A percentile compares a stretch with the other conserved stretches of the same genome.
These are phyloP conservation scores for Plicaturopsis crispa DNA, from an alignment of 768 basidiomycete species.

Conservation along the genomic window DNA sequence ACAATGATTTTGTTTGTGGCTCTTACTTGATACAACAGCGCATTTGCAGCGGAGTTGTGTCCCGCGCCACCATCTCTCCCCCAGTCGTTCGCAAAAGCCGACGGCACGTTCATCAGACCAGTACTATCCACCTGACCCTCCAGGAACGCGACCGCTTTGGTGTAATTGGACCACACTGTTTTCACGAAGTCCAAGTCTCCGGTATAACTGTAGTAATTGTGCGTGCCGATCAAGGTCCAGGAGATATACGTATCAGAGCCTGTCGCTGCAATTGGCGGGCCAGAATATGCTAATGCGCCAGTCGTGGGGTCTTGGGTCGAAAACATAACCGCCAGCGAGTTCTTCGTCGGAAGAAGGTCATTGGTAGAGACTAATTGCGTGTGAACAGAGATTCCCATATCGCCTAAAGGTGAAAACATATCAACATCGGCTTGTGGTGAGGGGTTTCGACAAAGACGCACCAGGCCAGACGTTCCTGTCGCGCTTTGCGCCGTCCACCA, in stretches of 20 bases:
- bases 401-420: slow-evolving; percentile 37
- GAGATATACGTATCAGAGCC: slow-evolving; percentile 56
- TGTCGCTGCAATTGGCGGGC: no score
- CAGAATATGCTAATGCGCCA: slow-evolving; percentile 50
- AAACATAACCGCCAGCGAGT: slow-evolving; percentile 54
- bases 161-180: slow-evolving; percentile 46
- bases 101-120: slow-evolving; percentile 31
- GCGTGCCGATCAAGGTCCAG: slow-evolving; percentile 55
- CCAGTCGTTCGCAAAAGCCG: slow-evolving; percentile 38
- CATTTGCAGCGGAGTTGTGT: slow-evolving; percentile 49
- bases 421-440: no score
- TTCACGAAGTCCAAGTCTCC: slow-evolving; percentile 46
- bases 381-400: slow-evolving; percentile 35
- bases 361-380: slow-evolving; percentile 36
- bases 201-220: slow-evolving; percentile 51
- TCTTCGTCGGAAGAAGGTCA: slow-evolving; percentile 48
- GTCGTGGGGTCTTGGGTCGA: slow-evolving; percentile 41
- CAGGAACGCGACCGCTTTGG: slow-evolving; percentile 46
- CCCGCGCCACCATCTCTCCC: slow-evolving; percentile 48
- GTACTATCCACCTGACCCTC: slow-evolving; percentile 29
- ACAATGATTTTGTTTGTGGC: background rate
- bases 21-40: slow-evolving; percentile 39
- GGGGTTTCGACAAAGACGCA: no score
- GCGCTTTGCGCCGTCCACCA: slow-evolving; percentile 54
- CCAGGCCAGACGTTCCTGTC: no score